Percentiles rank a stretch among this genome's conserved stretches.
These are phyloP conservation scores for Hericium alpestre DNA, from an alignment of 768 basidiomycete genomes.

Conservation along the genomic window DNA sequence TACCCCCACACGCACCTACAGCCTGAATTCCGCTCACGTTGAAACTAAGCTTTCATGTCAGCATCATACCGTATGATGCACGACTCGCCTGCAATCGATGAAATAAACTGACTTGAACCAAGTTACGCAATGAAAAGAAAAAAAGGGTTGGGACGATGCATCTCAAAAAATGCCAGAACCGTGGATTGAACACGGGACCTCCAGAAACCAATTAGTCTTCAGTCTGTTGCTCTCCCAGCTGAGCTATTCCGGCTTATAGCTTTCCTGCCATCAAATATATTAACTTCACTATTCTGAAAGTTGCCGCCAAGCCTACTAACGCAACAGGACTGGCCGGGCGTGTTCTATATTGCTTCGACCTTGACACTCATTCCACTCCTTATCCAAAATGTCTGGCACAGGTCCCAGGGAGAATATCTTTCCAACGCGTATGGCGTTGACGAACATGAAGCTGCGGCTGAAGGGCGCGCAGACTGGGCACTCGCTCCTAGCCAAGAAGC, in stretches of 20 bases:
- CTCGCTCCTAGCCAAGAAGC: slow-evolving; percentile 92
- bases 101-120: too few relatives aligned
- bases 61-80: too few relatives aligned
- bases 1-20: too few relatives aligned
- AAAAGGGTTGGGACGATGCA: too few relatives aligned
- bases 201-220: slow-evolving; percentile 32
- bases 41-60: too few relatives aligned
- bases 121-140: too few relatives aligned
- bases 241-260: slow-evolving; percentile 17
- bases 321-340: too few relatives aligned
- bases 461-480: slow-evolving; percentile 94
- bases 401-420: slow-evolving; percentile 90
- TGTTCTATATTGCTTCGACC: neutral
- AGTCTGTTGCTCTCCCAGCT: slow-evolving; percentile 25
- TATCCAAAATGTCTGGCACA: slow-evolving; percentile 67
- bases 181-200: slow-evolving; percentile 77
- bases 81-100: too few relatives aligned
- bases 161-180: slow-evolving; percentile 43
- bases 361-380: neutral
- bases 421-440: slow-evolving; percentile 94
- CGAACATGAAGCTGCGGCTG: slow-evolving; percentile 80
- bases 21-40: too few relatives aligned
- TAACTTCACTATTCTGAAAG: too few relatives aligned
- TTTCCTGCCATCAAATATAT: too few relatives aligned
- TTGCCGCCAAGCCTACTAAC: too few relatives aligned